A percentile compares a stretch with the other conserved stretches of the same genome.
phyloP scores from a whole-genome alignment of 2,329 filamentous ascomycete species.

The Cercospora zeina region DNA sequence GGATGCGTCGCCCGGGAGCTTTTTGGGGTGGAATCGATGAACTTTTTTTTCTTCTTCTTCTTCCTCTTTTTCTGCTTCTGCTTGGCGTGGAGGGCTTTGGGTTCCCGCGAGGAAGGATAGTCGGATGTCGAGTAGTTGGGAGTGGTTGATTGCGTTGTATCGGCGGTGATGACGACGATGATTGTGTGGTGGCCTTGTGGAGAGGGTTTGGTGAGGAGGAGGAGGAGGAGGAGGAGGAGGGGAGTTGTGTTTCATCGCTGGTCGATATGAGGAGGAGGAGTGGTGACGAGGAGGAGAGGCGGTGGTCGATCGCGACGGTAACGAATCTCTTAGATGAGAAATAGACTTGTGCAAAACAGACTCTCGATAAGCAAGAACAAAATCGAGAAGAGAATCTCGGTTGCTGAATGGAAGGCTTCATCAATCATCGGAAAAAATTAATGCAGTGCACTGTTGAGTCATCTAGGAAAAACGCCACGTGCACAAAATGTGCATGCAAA shows the following conservation, averaged over 20 bases:
- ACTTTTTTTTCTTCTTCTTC: too few species aligned
- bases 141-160: slow-evolving; percentile 10
- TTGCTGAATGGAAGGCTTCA: background rate
- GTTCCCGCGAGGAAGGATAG: slow-evolving; percentile 5
- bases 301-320: background rate
- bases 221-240: background rate
- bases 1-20: slow-evolving; percentile 6
- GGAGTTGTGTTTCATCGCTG: background rate
- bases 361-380: background rate
- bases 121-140: slow-evolving; percentile 10
- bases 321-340: slow-evolving; percentile 7
- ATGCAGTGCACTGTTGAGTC: background rate
- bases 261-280: background rate
- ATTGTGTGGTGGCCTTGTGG: background rate
- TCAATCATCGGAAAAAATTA: background rate
- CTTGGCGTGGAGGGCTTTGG: too few species aligned
- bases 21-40: slow-evolving; percentile 7
- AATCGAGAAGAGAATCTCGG: background rate
- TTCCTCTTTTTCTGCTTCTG: too few species aligned
- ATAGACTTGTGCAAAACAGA: too few species aligned
- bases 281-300: background rate
- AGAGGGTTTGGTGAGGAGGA: background rate
- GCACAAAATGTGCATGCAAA: too few species aligned
- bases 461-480: too few species aligned
- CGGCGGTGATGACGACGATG: background rate